phyloP scores from a whole-genome alignment of 2,329 filamentous ascomycete genomes.

The Fusarium sp. region DNA sequence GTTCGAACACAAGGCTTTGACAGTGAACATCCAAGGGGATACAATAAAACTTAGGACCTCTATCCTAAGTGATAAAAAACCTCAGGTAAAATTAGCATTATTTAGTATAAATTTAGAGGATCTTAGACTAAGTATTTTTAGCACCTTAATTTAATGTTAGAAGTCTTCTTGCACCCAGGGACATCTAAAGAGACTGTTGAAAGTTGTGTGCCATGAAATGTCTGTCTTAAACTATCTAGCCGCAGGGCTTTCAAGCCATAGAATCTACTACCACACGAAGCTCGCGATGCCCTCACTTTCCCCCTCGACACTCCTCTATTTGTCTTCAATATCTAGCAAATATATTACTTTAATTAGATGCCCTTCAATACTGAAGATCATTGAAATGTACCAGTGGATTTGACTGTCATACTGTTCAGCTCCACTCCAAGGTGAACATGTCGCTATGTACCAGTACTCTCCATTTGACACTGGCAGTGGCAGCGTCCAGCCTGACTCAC shows the following conservation, averaged over 20 bases:
- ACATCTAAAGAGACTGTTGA: neutral
- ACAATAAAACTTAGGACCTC: too few species aligned
- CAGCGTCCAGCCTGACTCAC: neutral
- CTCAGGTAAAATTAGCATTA: too few species aligned
- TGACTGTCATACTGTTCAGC: neutral
- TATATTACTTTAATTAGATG: accelerated
- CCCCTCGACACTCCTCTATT: accelerated
- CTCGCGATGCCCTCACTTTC: neutral
- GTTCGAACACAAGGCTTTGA: too few species aligned
- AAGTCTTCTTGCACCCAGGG: too few species aligned
- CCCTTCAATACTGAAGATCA: accelerated
- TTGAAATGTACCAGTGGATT: neutral
- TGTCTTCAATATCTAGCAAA: too few species aligned
- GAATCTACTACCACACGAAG: neutral
- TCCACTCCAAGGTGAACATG: neutral
- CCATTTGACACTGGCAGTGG: neutral
- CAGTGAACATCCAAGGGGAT: neutral
- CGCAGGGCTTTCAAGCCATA: neutral
- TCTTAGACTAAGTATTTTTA: too few species aligned
- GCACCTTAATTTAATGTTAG: accelerated
- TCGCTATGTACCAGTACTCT: neutral
- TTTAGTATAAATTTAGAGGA: too few species aligned
- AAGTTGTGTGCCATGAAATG: neutral
- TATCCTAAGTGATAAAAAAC: too few species aligned
- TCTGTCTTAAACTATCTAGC: neutral